Evolutionary conservation across 768 basidiomycete genomes (phyloP), one percentile per base, ranked within the genome.

Genomic region (Leccinum olivaceopallidum): DNA sequence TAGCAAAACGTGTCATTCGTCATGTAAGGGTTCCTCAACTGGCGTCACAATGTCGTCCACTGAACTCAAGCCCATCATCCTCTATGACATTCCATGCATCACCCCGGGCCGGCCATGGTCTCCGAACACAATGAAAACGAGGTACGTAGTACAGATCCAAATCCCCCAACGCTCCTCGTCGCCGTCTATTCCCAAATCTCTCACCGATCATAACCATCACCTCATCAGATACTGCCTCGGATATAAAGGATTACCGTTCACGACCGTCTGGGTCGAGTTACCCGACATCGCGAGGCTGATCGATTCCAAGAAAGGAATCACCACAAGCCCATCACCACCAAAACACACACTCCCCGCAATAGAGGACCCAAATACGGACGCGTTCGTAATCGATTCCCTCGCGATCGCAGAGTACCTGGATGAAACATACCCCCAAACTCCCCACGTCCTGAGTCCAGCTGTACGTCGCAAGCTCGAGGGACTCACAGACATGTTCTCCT

Each of bases 321-420:
- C 66, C 73, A 73, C 52, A 57, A 7, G 55, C 6, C 52, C 60
- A 10, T 58, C 69, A 18, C 18, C 39, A 42, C 39, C 16, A 18
- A 42, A 42, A 14, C 63, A 83, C 69, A 83, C 81, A 12, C 70
- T 83, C 0, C 85, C 85, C 0, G 74, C 78, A 30, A 82, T 87
- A 57, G 66, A 79, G 63, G 83, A 85, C 64, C 76, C 77, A 1
- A 67, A 68, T 34, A 83, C 30, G 6, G 73, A 73, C 6, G 60
- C 66, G 2, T 58, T 71, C 6, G 37, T 85, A 30, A 62, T 77
- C 10, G 80, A 85, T 34, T 84, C 83, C 0, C 63, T 71, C 44
- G 65, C 62, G 34, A 85, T 86, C 58, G 83, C 80, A 1, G 63
- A 73, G 16, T 84, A 86, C 67, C 75, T 85, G 58, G 84, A 85